These are phyloP conservation scores for Theobroma grandiflorum DNA, from an alignment of 441 rosid genomes.

Conservation along the genomic window DNA sequence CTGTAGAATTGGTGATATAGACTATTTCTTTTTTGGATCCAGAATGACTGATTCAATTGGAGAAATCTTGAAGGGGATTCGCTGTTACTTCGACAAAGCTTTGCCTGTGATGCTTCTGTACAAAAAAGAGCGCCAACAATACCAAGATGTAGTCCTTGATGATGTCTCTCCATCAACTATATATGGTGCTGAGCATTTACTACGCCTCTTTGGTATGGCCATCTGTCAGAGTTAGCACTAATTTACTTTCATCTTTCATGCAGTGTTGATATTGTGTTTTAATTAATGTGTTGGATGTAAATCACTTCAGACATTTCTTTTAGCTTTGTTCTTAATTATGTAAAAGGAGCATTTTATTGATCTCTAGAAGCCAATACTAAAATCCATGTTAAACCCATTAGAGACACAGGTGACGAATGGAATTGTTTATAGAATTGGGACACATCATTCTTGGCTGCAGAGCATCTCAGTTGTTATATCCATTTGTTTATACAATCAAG, in stretches of 20 bases:
- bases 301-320: background rate
- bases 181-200: constrained; percentile 97
- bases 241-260: background rate
- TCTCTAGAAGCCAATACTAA: background rate
- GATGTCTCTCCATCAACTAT: constrained; percentile 86
- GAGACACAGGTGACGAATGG: background rate
- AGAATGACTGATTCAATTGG: constrained; percentile 87
- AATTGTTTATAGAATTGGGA: background rate
- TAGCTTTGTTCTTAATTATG: background rate
- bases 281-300: too few relatives aligned
- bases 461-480: background rate
- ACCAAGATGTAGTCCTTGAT: constrained; percentile 57
- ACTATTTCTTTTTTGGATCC: constrained; percentile 32
- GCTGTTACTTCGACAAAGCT: constrained; percentile 93
- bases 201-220: constrained; percentile 89
- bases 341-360: background rate
- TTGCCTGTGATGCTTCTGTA: constrained; percentile 85
- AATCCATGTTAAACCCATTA: background rate
- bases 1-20: constrained; percentile 24
- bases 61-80: constrained; percentile 87
- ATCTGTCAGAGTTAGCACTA: background rate
- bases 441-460: background rate
- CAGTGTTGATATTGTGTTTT: background rate
- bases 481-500: background rate
- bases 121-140: constrained; percentile 90